These are phyloP conservation scores for Yamadazyma sp. DNA, from an alignment of 1,139 yeast genomes.

Conservation along the genomic window DNA sequence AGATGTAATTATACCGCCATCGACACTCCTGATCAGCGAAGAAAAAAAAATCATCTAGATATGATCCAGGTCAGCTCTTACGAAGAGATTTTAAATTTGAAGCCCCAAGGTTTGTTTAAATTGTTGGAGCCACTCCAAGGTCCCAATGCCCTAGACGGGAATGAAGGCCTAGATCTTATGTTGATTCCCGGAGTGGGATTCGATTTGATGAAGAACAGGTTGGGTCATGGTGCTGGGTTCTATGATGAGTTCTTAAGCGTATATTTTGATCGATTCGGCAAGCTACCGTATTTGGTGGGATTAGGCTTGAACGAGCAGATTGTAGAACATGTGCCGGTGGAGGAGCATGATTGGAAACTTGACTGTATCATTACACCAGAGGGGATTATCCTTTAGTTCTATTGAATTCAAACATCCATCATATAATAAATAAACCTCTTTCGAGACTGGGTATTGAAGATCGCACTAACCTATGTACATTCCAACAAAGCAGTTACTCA, in stretches of 20 bases:
- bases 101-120: slow-evolving; percentile 69
- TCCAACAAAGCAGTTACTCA: slow-evolving; percentile 79
- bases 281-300: slow-evolving; percentile 55
- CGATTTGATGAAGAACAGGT: slow-evolving; percentile 50
- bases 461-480: slow-evolving; percentile 22
- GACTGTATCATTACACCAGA: slow-evolving; percentile 53
- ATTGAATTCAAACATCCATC: too few relatives aligned
- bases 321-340: slow-evolving; percentile 59
- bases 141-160: slow-evolving; percentile 30
- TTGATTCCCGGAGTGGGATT: slow-evolving; percentile 89
- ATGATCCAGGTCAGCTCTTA: slow-evolving; percentile 52
- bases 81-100: slow-evolving; percentile 43
- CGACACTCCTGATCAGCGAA: slow-evolving; percentile 14
- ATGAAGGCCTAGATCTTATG: slow-evolving; percentile 59
- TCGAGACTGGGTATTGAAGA: background rate
- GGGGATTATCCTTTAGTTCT: background rate
- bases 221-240: slow-evolving; percentile 94
- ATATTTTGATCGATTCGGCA: slow-evolving; percentile 34
- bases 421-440: slow-evolving; percentile 8
- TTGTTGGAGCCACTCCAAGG: slow-evolving; percentile 65
- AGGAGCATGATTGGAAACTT: slow-evolving; percentile 66
- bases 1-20: slow-evolving; percentile 31
- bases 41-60: slow-evolving; percentile 50
- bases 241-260: slow-evolving; percentile 76
- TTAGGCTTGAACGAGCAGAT: slow-evolving; percentile 72